Evolutionary conservation across 768 basidiomycete genomes (phyloP).

Genomic region (Agaricus sinodeliciosus): DNA sequence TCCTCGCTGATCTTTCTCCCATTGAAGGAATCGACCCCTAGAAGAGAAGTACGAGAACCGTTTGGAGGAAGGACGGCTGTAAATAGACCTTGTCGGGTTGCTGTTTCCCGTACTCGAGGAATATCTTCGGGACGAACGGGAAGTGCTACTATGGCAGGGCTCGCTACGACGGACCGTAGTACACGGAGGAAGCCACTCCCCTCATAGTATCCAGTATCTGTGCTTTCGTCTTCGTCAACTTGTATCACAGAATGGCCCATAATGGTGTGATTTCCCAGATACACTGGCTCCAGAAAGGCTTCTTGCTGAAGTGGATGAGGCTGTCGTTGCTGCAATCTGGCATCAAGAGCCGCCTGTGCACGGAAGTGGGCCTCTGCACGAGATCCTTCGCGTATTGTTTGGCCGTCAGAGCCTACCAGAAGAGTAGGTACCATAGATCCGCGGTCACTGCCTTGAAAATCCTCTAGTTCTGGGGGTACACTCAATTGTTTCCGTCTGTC

Average conservation of each 20-base stretch:
- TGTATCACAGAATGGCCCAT: neutral
- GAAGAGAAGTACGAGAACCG: neutral
- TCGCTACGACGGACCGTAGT: constrained; percentile 1
- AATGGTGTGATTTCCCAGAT: neutral
- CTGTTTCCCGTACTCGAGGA: constrained; percentile 8
- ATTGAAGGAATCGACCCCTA: neutral
- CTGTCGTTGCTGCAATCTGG: neutral
- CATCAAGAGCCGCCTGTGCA: neutral
- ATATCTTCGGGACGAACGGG: constrained; percentile 5
- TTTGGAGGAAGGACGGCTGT: neutral
- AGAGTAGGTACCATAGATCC: constrained; percentile 5
- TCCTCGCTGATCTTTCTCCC: neutral
- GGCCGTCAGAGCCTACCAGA: constrained; percentile 3
- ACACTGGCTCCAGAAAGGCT: too few species aligned
- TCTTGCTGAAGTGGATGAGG: neutral
- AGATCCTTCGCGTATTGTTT: constrained; percentile 9
- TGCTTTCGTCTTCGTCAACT: neutral
- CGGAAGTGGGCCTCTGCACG: constrained; percentile 5
- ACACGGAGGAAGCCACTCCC: constrained; percentile 5
- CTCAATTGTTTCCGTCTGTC: neutral
- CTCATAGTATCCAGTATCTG: neutral
- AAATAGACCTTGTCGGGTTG: constrained; percentile 2
- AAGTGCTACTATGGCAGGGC: constrained; percentile 3
- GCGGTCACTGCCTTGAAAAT: neutral
- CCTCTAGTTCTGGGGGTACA: neutral